These are phyloP conservation scores for Oenanthe sinensis DNA, from an alignment of 129 eudicot genomes.

Conservation along the genomic window DNA sequence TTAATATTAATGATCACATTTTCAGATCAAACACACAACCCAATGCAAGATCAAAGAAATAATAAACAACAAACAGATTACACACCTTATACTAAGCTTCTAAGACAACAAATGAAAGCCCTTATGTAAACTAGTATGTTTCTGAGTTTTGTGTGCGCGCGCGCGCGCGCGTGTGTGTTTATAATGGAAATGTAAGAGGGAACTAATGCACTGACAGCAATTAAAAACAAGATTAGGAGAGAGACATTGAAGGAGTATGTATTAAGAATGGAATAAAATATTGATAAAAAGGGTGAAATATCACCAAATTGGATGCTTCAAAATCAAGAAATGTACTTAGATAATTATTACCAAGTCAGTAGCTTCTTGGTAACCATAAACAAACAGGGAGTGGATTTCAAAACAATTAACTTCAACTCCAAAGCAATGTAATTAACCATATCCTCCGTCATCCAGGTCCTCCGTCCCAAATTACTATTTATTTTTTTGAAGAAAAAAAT, in stretches of 20 bases:
- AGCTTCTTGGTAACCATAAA: background rate
- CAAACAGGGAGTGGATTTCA: background rate
- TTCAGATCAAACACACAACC: background rate
- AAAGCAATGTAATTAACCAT: background rate
- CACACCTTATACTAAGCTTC: background rate
- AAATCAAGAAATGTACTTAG: conserved; percentile 8
- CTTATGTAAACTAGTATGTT: background rate
- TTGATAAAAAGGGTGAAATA: background rate
- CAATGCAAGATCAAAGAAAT: background rate
- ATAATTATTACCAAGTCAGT: background rate
- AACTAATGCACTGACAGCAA: background rate
- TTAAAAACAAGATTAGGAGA: background rate
- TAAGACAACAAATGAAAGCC: background rate
- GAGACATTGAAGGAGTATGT: background rate
- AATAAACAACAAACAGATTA: background rate
- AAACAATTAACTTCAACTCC: too few relatives aligned
- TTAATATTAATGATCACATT: background rate
- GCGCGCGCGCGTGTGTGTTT: background rate
- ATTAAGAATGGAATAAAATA: background rate
- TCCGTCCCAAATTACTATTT: too few relatives aligned
- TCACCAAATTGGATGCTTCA: conserved; percentile 15
- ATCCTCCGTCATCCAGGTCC: too few relatives aligned
- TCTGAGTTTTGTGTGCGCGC: background rate
- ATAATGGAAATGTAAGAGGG: background rate
- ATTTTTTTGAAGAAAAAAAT: too few relatives aligned